Evolutionary conservation across 306 rosid species (phyloP), one percentile per base, ranked within the genome.

Genomic region (Fagus crenata): DNA sequence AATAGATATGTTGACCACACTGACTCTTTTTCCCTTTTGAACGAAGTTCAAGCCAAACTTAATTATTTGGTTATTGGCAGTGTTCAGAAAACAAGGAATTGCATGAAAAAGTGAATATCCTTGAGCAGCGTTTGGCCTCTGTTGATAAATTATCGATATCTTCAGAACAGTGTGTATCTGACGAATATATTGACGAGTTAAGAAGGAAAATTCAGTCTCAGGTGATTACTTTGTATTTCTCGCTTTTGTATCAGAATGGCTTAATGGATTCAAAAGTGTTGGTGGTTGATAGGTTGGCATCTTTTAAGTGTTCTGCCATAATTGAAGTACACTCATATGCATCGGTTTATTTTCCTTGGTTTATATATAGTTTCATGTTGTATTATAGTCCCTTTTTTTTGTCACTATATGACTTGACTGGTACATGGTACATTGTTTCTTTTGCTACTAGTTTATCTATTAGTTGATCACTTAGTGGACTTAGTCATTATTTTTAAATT

Each of bases 181-280:
- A 85, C 59, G 91, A 90, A 67, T 83, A 83, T 83, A 63, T 84
- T 46, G 92, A 89, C 54, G 96, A 86, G 74, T 69, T 96, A 80
- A 90, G 86, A 85, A 93, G 79, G 92, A 93, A 96, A 88, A 84
- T 91, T 75, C 97, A 89, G 86, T 91, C 88, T 46, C 97, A 91
- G 99, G 99, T 89, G 79, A 67, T 78, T 54, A 54, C 67, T 71
- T 22, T 51, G 51, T 40, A 49, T 55, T 78, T 70, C 31, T 78
- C 36, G 39, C 51, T 75, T 59, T 53, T 72, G 8, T 65, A 69
- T 68, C 59, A 5, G 49, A 78, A 69, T 42, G 58, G 58, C 69
- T 82, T 43, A 39, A 71, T 56, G 72, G 54, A 73, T 69, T 71
- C 36, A 28, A 2, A 61, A 59, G 58, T 65, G 61, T 76, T 41